Evolutionary conservation across 768 basidiomycete species (phyloP).

Genomic region (Rhodocollybia butyracea): DNA sequence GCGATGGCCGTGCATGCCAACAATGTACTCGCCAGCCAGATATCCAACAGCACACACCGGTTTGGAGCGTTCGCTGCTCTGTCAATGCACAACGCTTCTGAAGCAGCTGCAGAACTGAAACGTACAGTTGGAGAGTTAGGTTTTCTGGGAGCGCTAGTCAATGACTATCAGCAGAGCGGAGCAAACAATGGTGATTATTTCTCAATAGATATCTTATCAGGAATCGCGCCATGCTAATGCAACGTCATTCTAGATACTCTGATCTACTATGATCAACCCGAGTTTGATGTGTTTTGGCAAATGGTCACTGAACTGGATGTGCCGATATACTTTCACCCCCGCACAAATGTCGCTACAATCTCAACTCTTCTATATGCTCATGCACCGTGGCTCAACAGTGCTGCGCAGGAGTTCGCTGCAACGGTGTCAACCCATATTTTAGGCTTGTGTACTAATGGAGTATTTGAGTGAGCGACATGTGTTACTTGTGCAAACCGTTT

Average conservation of each 20-base stretch:
- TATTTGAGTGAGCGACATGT: conserved; percentile 22
- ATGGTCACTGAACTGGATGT: conserved; percentile 7
- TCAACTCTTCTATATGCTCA: conserved; percentile 14
- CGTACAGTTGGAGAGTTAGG: conserved; percentile 37
- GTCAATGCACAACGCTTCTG: conserved; percentile 42
- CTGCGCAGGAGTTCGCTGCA: conserved; percentile 34
- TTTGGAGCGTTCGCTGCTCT: conserved; percentile 42
- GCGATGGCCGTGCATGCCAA: conserved; percentile 33
- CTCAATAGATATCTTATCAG: background rate
- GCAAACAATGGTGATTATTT: conserved; percentile 4
- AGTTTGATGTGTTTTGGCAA: conserved; percentile 3
- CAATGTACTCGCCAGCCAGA: conserved; percentile 19
- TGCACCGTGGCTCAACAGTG: conserved; percentile 29
- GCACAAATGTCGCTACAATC: conserved; percentile 1
- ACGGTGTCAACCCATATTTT: conserved; percentile 38
- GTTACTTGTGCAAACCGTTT: background rate
- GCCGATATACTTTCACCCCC: conserved; percentile 7
- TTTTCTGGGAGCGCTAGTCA: conserved; percentile 39
- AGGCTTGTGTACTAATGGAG: conserved; percentile 35
- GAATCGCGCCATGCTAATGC: background rate
- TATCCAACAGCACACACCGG: conserved; percentile 1
- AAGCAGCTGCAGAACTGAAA: conserved; percentile 35
- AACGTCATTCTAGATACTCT: background rate
- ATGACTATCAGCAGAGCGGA: conserved; percentile 43
- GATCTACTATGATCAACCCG: conserved; percentile 5